phyloP scores from a whole-genome alignment of 768 basidiomycete species.

The Macrolepiota albuminosa region DNA sequence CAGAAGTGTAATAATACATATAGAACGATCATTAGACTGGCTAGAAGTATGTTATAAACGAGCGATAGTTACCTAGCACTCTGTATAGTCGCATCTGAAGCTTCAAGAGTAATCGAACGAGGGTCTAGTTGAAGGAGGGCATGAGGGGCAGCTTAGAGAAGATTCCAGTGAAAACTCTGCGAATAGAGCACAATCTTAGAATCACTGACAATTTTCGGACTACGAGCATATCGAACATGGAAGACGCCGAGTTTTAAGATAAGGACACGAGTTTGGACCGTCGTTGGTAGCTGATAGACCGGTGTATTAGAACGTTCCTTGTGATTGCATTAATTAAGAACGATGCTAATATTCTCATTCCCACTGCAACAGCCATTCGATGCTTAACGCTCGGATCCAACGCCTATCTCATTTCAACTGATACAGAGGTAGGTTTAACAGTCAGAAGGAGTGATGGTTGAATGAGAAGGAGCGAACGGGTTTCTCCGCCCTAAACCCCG shows the following conservation, averaged over 20 bases:
- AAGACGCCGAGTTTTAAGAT: not conserved
- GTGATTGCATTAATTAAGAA: no score
- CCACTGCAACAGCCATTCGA: not conserved
- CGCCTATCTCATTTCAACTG: not conserved
- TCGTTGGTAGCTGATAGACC: not conserved
- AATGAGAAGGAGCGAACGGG: not conserved
- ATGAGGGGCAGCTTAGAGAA: not conserved
- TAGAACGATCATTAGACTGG: not conserved
- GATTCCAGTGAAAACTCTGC: not conserved
- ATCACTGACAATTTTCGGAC: not conserved
- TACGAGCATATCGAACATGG: not conserved
- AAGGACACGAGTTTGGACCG: not conserved
- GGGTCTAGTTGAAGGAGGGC: not conserved
- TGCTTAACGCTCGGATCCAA: not conserved
- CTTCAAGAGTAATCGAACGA: not conserved
- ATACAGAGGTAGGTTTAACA: not conserved
- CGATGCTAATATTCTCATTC: no score
- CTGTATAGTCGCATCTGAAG: not conserved
- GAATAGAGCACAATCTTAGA: slow-evolving; percentile 1
- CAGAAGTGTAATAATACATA: not conserved
- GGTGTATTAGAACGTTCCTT: no score
- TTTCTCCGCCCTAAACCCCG: not conserved
- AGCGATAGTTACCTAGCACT: not conserved
- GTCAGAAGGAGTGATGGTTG: not conserved
- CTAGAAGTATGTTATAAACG: not conserved